A percentile compares a stretch with the other conserved stretches of the same genome.
Conservation (phyloP, 2,329 filamentous ascomycete species). For the Huntiella abstrusa region DNA sequence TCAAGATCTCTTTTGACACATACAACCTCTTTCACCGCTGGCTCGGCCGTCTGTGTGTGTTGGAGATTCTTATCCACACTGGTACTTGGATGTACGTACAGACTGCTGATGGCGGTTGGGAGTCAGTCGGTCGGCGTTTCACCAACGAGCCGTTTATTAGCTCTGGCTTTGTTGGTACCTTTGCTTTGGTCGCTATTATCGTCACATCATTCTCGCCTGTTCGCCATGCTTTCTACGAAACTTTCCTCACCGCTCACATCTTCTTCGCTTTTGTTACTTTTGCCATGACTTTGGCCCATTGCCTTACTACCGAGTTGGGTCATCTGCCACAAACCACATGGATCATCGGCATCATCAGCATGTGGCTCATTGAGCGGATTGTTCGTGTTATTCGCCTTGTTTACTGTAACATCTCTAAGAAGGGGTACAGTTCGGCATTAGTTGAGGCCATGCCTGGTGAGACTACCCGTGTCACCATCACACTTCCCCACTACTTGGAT, state of each 20-base stretch:
- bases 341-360: conserved; percentile 51
- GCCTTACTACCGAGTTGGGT: conserved; percentile 46
- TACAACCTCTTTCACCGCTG: conserved; percentile 69
- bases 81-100: conserved; percentile 57
- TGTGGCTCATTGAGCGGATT: conserved; percentile 59
- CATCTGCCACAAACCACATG: conserved; percentile 54
- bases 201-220: conserved; percentile 59
- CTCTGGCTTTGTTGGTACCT: conserved; percentile 42
- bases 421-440: conserved; percentile 42
- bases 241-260: conserved; percentile 78
- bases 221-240: conserved; percentile 92
- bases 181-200: conserved; percentile 45
- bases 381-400: conserved; percentile 43
- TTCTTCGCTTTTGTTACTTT: conserved; percentile 50
- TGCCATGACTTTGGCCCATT: conserved; percentile 60
- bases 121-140: conserved; percentile 35
- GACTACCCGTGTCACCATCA: conserved; percentile 49
- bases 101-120: conserved; percentile 43
- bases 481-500: conserved; percentile 45
- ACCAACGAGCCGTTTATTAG: conserved; percentile 42
- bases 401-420: conserved; percentile 45
- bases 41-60: conserved; percentile 56
- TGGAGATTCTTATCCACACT: conserved; percentile 50
- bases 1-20: conserved; percentile 62
- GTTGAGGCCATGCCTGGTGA: conserved; percentile 53